A percentile compares a stretch with the other conserved stretches of the same genome.
phyloP scores from a whole-genome alignment of 257 asterid genomes.

The Solanum virginianum region DNA sequence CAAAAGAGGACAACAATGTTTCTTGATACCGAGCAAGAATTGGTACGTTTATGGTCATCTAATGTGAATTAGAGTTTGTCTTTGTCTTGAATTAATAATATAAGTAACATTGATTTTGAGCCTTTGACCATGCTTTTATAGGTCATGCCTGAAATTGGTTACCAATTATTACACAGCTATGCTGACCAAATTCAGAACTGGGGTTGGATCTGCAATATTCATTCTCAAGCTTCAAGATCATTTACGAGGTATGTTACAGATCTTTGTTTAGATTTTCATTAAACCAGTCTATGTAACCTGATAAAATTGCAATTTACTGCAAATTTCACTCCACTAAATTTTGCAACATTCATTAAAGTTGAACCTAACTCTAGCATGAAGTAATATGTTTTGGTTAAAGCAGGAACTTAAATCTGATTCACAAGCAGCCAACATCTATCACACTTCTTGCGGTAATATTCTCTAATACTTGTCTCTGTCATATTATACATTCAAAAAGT shows the following conservation, averaged over 20 bases:
- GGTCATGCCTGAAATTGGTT: slow-evolving; percentile 87
- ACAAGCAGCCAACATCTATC: slow-evolving; percentile 48
- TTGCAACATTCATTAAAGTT: neutral
- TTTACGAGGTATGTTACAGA: slow-evolving; percentile 48
- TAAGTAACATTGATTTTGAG: neutral
- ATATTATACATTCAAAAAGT: neutral
- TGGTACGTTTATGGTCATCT: slow-evolving; percentile 33
- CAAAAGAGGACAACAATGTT: slow-evolving; percentile 53
- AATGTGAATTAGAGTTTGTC: neutral
- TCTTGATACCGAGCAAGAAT: slow-evolving; percentile 65
- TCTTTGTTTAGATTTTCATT: neutral
- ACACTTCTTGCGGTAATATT: slow-evolving; percentile 67
- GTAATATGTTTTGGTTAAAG: slow-evolving; percentile 3
- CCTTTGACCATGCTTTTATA: slow-evolving; percentile 12
- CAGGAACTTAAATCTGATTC: slow-evolving; percentile 66
- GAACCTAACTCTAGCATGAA: neutral
- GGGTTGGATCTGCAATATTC: slow-evolving; percentile 94
- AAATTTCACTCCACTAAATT: neutral
- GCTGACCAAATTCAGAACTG: slow-evolving; percentile 60
- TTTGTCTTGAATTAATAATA: neutral
- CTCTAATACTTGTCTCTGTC: neutral
- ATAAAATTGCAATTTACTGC: neutral
- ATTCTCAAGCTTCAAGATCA: slow-evolving; percentile 49
- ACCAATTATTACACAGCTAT: slow-evolving; percentile 76
- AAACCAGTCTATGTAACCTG: neutral